Evolutionary conservation across 257 asterid species (phyloP).

Genomic region (Solanum chiquidenum): DNA sequence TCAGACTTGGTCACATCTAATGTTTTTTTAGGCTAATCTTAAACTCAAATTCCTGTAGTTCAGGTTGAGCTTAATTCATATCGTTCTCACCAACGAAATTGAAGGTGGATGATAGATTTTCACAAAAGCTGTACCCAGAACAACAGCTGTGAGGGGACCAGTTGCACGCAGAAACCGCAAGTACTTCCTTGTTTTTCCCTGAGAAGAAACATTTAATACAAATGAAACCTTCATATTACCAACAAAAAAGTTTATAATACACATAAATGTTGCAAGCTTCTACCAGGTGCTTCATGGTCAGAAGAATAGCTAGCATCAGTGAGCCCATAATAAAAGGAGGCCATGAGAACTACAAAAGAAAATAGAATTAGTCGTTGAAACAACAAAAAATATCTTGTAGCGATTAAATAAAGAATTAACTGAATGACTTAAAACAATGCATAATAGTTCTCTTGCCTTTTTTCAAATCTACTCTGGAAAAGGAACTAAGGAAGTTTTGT

Average conservation of each 20-base stretch:
- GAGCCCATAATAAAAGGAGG: slow-evolving; percentile 94
- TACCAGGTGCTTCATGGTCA: slow-evolving; percentile 91
- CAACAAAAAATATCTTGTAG: neutral
- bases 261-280: slow-evolving; percentile 4
- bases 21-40: neutral
- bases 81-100: slow-evolving; percentile 75
- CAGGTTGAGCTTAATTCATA: slow-evolving; percentile 11
- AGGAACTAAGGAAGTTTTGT: neutral
- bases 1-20: neutral
- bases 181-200: slow-evolving; percentile 69
- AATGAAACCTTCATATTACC: slow-evolving; percentile 2
- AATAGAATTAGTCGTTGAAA: neutral
- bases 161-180: slow-evolving; percentile 79
- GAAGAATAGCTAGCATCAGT: slow-evolving; percentile 56
- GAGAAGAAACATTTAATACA: slow-evolving; percentile 14
- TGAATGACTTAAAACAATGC: neutral
- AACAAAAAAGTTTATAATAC: slow-evolving; percentile 2
- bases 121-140: slow-evolving; percentile 70
- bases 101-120: slow-evolving; percentile 68
- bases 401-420: neutral
- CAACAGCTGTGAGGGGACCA: slow-evolving; percentile 97
- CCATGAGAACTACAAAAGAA: slow-evolving; percentile 63
- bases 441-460: neutral
- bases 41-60: neutral
- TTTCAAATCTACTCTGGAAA: neutral